Conservation (phyloP, 176 grass and related monocot species). For the Zoysia japonica region DNA sequence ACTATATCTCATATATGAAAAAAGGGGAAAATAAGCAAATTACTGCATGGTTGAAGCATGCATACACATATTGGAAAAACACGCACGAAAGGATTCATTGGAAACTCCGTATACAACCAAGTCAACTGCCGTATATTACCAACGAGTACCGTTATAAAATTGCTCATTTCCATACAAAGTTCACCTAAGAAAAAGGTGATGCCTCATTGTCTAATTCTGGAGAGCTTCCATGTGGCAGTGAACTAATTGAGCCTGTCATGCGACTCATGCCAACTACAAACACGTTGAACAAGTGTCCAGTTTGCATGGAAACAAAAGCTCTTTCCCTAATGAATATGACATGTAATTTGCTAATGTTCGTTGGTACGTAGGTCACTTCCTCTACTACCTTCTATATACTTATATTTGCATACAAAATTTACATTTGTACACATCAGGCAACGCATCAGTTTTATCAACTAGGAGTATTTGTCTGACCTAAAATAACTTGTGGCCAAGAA, state of each 20-base stretch:
- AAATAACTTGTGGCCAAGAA: no score
- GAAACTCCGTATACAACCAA: no score
- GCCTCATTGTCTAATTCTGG: neutral
- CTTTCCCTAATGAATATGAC: neutral
- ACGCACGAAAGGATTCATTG: no score
- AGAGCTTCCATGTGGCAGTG: neutral
- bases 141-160: neutral
- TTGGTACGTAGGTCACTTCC: slow-evolving; percentile 8
- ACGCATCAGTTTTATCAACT: no score
- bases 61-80: no score
- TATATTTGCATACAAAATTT: neutral
- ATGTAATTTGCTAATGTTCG: neutral
- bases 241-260: neutral
- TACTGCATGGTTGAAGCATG: no score
- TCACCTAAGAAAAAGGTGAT: slow-evolving; percentile 14
- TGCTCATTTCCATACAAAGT: neutral
- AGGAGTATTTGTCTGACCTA: no score
- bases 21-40: neutral
- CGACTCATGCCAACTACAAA: no score
- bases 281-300: no score
- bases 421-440: neutral
- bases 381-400: no score
- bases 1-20: neutral
- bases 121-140: neutral
- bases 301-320: neutral